Conservation (phyloP, 2,329 filamentous ascomycete genomes). For the Blastomyces gilchristii region DNA sequence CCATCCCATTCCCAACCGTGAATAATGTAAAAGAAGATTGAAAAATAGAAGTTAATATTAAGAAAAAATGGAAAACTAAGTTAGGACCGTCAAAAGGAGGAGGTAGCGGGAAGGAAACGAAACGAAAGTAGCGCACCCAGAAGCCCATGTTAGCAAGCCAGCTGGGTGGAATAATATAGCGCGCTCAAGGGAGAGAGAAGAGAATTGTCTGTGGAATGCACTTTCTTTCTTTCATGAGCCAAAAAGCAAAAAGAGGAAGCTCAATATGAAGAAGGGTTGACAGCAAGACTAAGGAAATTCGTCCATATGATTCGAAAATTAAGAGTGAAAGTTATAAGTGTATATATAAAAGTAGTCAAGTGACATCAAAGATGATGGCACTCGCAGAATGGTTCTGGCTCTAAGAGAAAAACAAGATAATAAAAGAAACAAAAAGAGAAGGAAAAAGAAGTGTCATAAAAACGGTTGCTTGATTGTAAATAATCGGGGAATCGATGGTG, state of each 20-base stretch:
- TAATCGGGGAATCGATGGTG: background rate
- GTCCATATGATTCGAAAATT: no score
- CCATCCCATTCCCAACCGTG: background rate
- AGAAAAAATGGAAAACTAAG: background rate
- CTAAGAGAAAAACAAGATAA: no score
- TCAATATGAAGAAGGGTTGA: background rate
- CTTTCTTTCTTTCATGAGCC: background rate
- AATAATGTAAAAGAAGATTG: background rate
- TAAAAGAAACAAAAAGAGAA: no score
- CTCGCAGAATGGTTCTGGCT: no score
- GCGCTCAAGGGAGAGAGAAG: background rate
- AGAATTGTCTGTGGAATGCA: background rate
- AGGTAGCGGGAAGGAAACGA: background rate
- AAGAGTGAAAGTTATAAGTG: no score
- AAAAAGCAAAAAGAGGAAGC: background rate
- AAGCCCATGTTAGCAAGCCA: no score
- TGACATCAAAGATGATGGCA: no score
- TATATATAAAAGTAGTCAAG: no score
- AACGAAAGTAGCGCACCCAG: background rate
- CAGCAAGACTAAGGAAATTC: no score
- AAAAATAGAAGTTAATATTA: background rate
- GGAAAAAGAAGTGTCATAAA: no score
- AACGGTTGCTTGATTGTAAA: background rate
- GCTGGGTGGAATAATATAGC: no score
- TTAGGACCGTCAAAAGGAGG: background rate